Evolutionary conservation across 768 basidiomycete species (phyloP), one percentile per base, ranked within the genome.

Genomic region (Paxillus ammoniavirescens): DNA sequence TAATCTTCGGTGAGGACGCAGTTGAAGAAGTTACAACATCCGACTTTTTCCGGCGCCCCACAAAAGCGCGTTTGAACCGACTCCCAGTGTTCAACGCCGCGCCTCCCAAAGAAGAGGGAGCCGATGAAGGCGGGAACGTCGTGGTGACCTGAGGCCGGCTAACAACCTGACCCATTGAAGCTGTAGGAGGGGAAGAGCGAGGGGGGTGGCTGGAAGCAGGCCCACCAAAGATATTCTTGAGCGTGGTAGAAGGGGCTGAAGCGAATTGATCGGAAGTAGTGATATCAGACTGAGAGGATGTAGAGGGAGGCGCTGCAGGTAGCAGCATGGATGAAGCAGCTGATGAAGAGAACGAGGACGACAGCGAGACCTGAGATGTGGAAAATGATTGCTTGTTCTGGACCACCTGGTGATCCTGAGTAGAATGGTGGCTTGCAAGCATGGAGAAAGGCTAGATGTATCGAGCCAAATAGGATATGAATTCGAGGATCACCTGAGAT

Each of bases 281-380:
- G 66, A 73, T 72, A 70, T 76, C 74, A 61, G 76, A 75, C 65
- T 63, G 69, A 54, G 65, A 70, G 49, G 72, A 65, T 60, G 63
- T 66, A 53, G 74, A 69, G 55, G 67, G 65, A 47, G 66, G 60
- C 45, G 65, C 66, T 61, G 68, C 68, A 59, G 66, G 73, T 58
- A 70, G 66, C 65, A 71, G 65, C 71, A 73, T 74, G 61, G 73
- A 71, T 52, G 74, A 67, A 56, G 66, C 71, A 60, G 70, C 66
- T 55, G 77, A 72, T 62, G 78, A 73, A 58, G 74, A 65, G 64
- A 78, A 74, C 58, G 79, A 76, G 67, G 77, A 74, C 31, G 73
- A 70, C 54, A 71, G 68, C 42, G 76, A 75, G 65, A 70, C 69
- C 49, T 67, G 63, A 54, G 78, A 75, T 60, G 67, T 66, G 61